Conservation (phyloP, 1,284 basidiomycete genomes). For the Anthracocystis setariae region DNA sequence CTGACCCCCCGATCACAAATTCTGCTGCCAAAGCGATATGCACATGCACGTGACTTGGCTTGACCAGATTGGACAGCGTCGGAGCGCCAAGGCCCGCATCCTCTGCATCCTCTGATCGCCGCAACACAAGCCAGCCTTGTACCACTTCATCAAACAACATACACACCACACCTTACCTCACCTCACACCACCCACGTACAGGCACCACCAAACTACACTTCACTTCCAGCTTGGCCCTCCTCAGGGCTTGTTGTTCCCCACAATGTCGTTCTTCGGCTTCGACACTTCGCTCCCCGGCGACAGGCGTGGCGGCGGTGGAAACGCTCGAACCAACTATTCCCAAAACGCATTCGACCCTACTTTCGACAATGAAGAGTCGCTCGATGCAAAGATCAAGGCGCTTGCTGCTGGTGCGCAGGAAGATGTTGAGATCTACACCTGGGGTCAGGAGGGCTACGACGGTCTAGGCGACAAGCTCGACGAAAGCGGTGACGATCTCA, state of each 20-base stretch:
- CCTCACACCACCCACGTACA: too few species aligned
- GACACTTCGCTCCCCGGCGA: conserved; percentile 63
- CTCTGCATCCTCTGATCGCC: too few species aligned
- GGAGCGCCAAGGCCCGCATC: too few species aligned
- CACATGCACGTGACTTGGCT: too few species aligned
- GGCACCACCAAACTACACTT: too few species aligned
- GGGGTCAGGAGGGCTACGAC: conserved; percentile 88
- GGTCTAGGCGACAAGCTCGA: conserved; percentile 86
- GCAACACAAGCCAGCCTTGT: too few species aligned
- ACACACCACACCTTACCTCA: too few species aligned
- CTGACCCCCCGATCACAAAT: not conserved
- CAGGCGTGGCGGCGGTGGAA: conserved; percentile 11
- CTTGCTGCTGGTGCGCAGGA: conserved; percentile 72
- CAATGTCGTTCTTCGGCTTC: conserved; percentile 68
- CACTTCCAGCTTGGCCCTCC: conserved; percentile 4
- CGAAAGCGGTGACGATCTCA: conserved; percentile 71
- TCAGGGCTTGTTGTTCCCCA: not conserved
- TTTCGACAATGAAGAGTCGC: conserved; percentile 57
- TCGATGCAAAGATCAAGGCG: conserved; percentile 69
- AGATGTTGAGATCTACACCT: conserved; percentile 85
- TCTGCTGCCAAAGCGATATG: not conserved
- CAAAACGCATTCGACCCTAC: conserved; percentile 45
- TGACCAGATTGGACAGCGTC: too few species aligned
- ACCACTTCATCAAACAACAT: too few species aligned
- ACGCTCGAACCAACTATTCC: conserved; percentile 13